phyloP scores from a whole-genome alignment of 345 rosid species.

The Ailanthus altissimus region DNA sequence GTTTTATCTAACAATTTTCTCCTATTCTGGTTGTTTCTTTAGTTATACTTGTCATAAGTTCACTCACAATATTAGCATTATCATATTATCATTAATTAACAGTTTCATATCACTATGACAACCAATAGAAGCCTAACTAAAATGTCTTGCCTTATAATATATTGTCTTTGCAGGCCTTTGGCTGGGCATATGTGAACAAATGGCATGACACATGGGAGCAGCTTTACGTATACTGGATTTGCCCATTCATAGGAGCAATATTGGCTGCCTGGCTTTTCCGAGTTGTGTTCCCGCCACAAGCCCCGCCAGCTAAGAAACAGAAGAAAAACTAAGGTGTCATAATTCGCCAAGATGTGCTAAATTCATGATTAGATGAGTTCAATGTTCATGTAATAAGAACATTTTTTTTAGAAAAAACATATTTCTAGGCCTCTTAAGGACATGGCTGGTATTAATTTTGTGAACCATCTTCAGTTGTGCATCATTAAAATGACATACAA shows the following conservation, averaged over 20 bases:
- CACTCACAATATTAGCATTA: background rate
- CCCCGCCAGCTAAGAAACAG: slow-evolving; percentile 38
- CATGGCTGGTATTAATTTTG: background rate
- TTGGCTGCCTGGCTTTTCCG: slow-evolving; percentile 81
- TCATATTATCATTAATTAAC: background rate
- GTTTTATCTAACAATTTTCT: background rate
- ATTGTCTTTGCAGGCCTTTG: slow-evolving; percentile 66
- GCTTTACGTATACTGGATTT: slow-evolving; percentile 84
- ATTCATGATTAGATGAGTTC: slow-evolving; percentile 10
- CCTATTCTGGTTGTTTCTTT: background rate
- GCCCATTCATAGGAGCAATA: slow-evolving; percentile 82
- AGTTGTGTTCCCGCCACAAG: slow-evolving; percentile 45
- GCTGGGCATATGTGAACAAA: slow-evolving; percentile 86
- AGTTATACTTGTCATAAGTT: background rate
- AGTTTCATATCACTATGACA: too few relatives aligned
- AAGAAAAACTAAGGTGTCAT: slow-evolving; percentile 57
- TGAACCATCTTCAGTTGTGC: background rate
- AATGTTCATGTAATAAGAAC: slow-evolving; percentile 20
- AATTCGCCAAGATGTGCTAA: background rate
- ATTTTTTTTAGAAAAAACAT: background rate
- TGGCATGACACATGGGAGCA: slow-evolving; percentile 93
- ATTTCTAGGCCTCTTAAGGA: background rate
- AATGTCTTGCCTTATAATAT: background rate
- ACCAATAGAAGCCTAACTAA: background rate
- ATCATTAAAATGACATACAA: background rate